Base-by-base conservation (phyloP, 495 filamentous ascomycete species). In the Penicillium psychrofluorescens region DNA sequence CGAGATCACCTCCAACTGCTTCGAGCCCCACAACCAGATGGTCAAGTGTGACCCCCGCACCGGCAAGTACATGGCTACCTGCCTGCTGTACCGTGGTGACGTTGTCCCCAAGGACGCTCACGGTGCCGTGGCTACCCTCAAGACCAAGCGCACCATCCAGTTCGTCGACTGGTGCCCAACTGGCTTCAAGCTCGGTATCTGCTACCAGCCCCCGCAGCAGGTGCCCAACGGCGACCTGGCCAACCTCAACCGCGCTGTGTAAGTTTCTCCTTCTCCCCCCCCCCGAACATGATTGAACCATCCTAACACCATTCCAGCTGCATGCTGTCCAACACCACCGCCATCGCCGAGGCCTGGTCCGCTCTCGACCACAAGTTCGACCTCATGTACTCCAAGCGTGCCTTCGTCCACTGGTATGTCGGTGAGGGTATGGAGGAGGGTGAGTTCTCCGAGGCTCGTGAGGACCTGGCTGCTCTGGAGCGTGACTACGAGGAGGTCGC, bases 351-450 rank as follows among this genome's bases (percentile, higher is more conserved):
- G 76, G 92, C 92, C 44, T 98, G 92, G 92, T 88, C 89, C 38
- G 87, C 91, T 57, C 85, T 98, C 41, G 94, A 91, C 44, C 84
- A 86, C 80, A 98, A 98, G 74, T 98, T 98, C 73, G 92, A 98
- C 56, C 89, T 98, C 63, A 98, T 98, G 92, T 97, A 97, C 80
- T 90, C 90, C 65, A 98, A 98, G 83, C 92, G 92, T 71, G 92
- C 92, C 44, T 98, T 98, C 75, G 92, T 98, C 40, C 92, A 98
- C 73, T 98, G 92, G 92, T 98, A 98, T 59, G 92, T 98, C 65
- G 92, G 92, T 73, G 92, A 98, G 78, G 92, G 92, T 81, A 98
- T 98, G 92, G 92, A 98, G 78, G 92, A 98, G 71, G 92, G 92
- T 63, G 92, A 98, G 70, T 98, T 98, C 78, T 94, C 88, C 38